phyloP scores from a whole-genome alignment of 176 grass and related monocot species.

The Carex myosuroides region DNA sequence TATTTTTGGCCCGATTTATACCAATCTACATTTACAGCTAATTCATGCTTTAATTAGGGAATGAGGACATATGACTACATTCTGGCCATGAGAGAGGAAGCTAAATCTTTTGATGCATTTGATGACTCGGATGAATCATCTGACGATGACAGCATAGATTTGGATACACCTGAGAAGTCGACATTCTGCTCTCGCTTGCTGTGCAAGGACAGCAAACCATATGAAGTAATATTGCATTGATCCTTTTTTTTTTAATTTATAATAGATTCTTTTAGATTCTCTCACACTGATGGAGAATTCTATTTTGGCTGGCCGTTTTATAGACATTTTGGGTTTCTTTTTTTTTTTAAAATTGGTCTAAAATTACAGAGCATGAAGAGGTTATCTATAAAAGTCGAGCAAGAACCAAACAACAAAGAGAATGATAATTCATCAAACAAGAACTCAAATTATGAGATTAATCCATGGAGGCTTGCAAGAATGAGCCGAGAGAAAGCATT shows the following conservation, averaged over 20 bases:
- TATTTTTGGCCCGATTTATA: background rate
- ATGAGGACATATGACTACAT: slow-evolving; percentile 99
- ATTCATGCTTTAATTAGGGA: slow-evolving; percentile 40
- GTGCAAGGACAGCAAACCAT: slow-evolving; percentile 36
- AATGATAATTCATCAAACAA: slow-evolving; percentile 30
- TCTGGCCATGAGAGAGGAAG: slow-evolving; percentile 82
- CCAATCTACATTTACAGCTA: background rate
- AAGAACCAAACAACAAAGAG: slow-evolving; percentile 32
- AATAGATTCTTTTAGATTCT: background rate
- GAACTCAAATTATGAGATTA: slow-evolving; percentile 60
- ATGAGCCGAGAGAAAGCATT: slow-evolving; percentile 90
- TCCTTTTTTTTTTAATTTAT: background rate
- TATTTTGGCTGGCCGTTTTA: background rate
- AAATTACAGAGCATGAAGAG: slow-evolving; percentile 48
- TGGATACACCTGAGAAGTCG: slow-evolving; percentile 56
- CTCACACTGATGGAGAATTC: background rate
- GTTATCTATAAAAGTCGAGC: slow-evolving; percentile 75
- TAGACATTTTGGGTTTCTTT: background rate
- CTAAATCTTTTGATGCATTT: slow-evolving; percentile 49
- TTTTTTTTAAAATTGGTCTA: slow-evolving; percentile 19
- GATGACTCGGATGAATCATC: slow-evolving; percentile 70
- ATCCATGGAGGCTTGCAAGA: slow-evolving; percentile 80
- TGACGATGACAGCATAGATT: slow-evolving; percentile 54
- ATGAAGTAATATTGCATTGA: slow-evolving; percentile 40
- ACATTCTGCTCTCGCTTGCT: slow-evolving; percentile 49